Conservation (phyloP, 805 yeast species). For the Phaffomyces opuntiae region DNA sequence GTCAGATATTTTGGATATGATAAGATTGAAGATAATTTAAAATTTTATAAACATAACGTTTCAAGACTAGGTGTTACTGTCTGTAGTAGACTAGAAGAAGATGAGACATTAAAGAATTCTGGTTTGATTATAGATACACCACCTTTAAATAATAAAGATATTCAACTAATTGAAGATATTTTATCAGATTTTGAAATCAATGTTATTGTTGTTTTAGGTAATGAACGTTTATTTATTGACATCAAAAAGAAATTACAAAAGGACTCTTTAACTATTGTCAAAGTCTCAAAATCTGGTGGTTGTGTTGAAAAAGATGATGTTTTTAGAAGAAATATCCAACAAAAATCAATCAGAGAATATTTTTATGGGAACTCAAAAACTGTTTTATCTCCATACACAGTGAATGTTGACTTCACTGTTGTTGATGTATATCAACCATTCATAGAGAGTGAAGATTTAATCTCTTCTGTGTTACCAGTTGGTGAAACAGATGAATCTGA, state of each 20-base stretch:
- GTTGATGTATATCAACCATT: conserved; percentile 55
- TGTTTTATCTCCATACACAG: conserved; percentile 77
- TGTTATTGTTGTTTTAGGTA: conserved; percentile 64
- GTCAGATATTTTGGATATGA: conserved; percentile 76
- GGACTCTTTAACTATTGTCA: conserved; percentile 34
- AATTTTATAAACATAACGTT: conserved; percentile 20
- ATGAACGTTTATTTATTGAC: conserved; percentile 62
- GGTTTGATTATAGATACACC: conserved; percentile 78
- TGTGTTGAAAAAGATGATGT: conserved; percentile 67
- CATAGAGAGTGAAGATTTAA: conserved; percentile 7
- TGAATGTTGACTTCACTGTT: conserved; percentile 60
- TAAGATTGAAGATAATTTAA: conserved; percentile 43
- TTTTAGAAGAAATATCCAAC: conserved; percentile 64
- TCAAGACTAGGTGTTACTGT: conserved; percentile 28
- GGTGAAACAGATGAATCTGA: conserved; percentile 25
- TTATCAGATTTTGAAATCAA: conserved; percentile 53
- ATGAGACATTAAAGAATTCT: conserved; percentile 34
- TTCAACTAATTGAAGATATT: conserved; percentile 45
- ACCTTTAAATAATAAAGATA: conserved; percentile 44
- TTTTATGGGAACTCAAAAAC: conserved; percentile 72
- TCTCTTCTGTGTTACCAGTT: conserved; percentile 21
- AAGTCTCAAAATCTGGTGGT: conserved; percentile 69
- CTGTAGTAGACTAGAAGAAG: conserved; percentile 42
- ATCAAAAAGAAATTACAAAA: conserved; percentile 41
- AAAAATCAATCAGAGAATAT: conserved; percentile 74